A percentile compares a stretch with the other conserved stretches of the same genome.
Conservation (phyloP, 2,329 filamentous ascomycete genomes). For the Diaporthe citrichinensis region DNA sequence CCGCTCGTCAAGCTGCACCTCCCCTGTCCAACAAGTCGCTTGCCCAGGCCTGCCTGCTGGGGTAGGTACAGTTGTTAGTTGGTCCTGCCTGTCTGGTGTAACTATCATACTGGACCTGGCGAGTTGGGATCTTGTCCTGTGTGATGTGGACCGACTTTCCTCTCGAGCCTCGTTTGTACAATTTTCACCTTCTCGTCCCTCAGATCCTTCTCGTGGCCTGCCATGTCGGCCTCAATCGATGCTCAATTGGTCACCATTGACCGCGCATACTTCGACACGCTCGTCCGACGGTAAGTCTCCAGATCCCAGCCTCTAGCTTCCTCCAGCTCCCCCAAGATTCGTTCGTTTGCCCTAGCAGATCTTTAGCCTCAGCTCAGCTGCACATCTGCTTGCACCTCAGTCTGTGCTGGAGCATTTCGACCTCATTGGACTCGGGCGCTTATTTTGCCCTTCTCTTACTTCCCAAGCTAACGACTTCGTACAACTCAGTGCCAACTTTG, state of each 20-base stretch:
- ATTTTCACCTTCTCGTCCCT: neutral
- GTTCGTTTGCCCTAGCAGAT: neutral
- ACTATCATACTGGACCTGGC: neutral
- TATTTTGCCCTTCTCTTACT: conserved; percentile 2
- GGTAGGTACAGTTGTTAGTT: conserved; percentile 19
- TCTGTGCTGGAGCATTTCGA: neutral
- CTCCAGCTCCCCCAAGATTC: neutral
- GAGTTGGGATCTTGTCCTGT: neutral
- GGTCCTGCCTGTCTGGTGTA: conserved; percentile 26
- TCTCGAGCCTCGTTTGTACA: conserved; percentile 9
- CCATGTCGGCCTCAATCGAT: conserved; percentile 35
- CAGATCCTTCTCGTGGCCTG: neutral
- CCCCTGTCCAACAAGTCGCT: conserved; percentile 4
- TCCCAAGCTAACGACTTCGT: neutral
- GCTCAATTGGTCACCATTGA: conserved; percentile 67
- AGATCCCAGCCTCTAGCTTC: neutral
- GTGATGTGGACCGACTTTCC: neutral
- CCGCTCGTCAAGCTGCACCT: conserved; percentile 24
- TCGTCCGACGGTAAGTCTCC: conserved; percentile 69
- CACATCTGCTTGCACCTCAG: neutral
- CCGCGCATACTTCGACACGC: conserved; percentile 72
- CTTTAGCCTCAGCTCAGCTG: neutral
- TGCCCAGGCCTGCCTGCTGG: neutral
- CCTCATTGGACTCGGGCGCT: conserved; percentile 27
- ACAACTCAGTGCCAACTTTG: conserved; percentile 60